Conservation (phyloP, 345 rosid genomes). For the Bruguiera sexangula region DNA sequence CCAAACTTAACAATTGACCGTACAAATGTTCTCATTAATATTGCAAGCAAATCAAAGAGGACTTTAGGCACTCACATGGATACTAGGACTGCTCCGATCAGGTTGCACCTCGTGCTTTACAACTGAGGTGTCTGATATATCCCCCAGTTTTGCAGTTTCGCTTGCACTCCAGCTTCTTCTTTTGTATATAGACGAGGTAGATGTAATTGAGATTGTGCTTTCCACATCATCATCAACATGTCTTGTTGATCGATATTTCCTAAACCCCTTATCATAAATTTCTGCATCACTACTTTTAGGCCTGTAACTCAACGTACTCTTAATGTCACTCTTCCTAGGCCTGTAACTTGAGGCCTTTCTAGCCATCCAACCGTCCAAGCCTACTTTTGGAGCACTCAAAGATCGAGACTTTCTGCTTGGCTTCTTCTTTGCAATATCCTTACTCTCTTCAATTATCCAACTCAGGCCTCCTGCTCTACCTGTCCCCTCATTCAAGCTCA, state of each 20-base stretch:
- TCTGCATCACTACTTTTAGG: slow-evolving; percentile 14
- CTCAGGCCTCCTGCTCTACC: neutral
- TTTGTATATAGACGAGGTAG: slow-evolving; percentile 25
- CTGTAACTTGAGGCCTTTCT: neutral
- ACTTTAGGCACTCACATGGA: slow-evolving; percentile 25
- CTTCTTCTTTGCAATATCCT: neutral
- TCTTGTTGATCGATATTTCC: slow-evolving; percentile 20
- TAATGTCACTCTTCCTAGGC: slow-evolving; percentile 10
- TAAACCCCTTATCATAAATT: slow-evolving; percentile 14
- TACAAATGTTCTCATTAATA: too few relatives aligned
- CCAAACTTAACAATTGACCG: too few relatives aligned
- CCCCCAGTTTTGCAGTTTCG: slow-evolving; percentile 25
- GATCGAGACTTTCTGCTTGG: neutral
- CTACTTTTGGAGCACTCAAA: slow-evolving; percentile 2
- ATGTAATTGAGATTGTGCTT: slow-evolving; percentile 27
- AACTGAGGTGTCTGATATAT: slow-evolving; percentile 24
- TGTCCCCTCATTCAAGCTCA: neutral
- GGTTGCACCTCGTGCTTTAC: slow-evolving; percentile 34
- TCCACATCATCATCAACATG: slow-evolving; percentile 38
- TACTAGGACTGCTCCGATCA: slow-evolving; percentile 8
- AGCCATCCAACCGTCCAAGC: slow-evolving; percentile 7
- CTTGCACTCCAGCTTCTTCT: slow-evolving; percentile 48
- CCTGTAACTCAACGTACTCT: slow-evolving; percentile 6
- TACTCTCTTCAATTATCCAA: slow-evolving; percentile 4
- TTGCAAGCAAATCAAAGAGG: neutral